These are phyloP conservation scores for Nicotiana otophora DNA, from an alignment of 257 asterid genomes.

Conservation along the genomic window DNA sequence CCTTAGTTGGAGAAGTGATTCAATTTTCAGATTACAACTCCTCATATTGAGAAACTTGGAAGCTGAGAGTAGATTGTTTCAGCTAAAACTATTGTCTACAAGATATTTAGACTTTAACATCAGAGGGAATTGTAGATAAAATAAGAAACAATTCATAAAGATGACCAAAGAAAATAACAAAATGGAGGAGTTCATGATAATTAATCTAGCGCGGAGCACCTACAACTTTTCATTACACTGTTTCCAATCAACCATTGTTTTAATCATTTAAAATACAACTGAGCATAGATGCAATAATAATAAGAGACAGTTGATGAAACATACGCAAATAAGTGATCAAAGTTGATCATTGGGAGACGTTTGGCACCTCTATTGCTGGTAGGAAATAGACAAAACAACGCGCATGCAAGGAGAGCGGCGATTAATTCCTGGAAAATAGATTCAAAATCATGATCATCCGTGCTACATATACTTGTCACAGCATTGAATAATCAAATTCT, in stretches of 20 bases:
- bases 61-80: neutral
- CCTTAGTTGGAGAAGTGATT: neutral
- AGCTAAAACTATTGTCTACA: neutral
- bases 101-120: neutral
- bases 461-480: neutral
- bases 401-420: slow-evolving; percentile 74
- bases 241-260: neutral
- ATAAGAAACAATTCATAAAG: neutral
- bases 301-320: slow-evolving; percentile 26
- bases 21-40: neutral
- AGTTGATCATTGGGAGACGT: slow-evolving; percentile 72
- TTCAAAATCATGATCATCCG: neutral
- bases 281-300: neutral
- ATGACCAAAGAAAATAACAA: neutral
- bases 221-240: neutral
- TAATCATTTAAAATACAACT: neutral
- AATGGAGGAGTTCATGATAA: neutral
- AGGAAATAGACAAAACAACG: slow-evolving; percentile 87
- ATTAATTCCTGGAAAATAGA: slow-evolving; percentile 59
- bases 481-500: neutral
- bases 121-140: neutral
- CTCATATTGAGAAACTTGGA: neutral
- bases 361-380: slow-evolving; percentile 51
- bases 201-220: neutral
- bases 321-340: slow-evolving; percentile 69